phyloP scores from a whole-genome alignment of 2,329 filamentous ascomycete genomes.

The Alternaria sp. region DNA sequence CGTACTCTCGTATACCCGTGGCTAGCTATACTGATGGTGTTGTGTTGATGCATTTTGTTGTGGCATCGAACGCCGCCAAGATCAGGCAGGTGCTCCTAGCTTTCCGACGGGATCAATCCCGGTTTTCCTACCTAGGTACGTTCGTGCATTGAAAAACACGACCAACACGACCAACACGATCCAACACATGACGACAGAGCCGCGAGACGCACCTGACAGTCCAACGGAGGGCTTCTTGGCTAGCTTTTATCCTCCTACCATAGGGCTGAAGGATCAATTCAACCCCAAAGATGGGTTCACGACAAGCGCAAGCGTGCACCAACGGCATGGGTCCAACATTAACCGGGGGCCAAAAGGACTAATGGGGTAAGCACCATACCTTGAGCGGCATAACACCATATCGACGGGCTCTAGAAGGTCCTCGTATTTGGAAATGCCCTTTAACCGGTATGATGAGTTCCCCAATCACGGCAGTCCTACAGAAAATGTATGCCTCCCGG shows the following conservation, averaged over 20 bases:
- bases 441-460: neutral
- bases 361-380: neutral
- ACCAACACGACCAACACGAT: neutral
- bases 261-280: neutral
- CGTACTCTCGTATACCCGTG: neutral
- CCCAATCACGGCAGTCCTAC: neutral
- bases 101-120: neutral
- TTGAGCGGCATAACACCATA: neutral
- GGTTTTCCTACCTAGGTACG: neutral
- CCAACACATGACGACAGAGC: neutral
- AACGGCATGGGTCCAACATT: neutral
- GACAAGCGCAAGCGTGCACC: neutral
- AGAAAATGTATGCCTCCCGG: constrained; percentile 7
- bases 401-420: neutral
- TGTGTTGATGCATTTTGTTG: neutral
- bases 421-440: neutral
- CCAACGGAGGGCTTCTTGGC: neutral
- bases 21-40: neutral
- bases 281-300: neutral
- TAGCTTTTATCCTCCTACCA: neutral
- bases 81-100: neutral
- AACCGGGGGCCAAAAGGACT: neutral
- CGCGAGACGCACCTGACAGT: neutral
- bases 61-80: neutral
- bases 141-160: neutral